A percentile compares a stretch with the other conserved stretches of the same genome.
These are phyloP conservation scores for Xanthoconium purpureum DNA, from an alignment of 768 basidiomycete genomes.

Conservation along the genomic window DNA sequence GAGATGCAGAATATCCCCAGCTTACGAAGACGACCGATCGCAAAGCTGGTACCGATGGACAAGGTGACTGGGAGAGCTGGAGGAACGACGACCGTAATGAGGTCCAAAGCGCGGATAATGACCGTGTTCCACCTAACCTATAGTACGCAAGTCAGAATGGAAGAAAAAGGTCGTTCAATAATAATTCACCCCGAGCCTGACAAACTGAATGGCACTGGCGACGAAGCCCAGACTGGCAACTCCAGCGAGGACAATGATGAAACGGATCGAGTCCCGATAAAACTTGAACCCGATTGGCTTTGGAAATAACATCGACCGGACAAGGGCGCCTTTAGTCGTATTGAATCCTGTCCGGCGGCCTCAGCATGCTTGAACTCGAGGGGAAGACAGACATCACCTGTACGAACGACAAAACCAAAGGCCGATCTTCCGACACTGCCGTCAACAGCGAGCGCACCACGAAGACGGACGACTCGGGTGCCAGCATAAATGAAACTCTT, in stretches of 20 bases:
- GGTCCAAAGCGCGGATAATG: conserved; percentile 84
- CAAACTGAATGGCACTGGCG: conserved; percentile 87
- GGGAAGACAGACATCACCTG: conserved; percentile 49
- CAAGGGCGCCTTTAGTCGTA: conserved; percentile 94
- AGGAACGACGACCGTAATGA: conserved; percentile 96
- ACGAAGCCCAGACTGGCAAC: conserved; percentile 90
- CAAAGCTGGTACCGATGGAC: conserved; percentile 96
- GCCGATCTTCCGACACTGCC: conserved; percentile 57
- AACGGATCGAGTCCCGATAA: conserved; percentile 87
- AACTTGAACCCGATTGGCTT: conserved; percentile 99
- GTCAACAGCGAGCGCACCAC: conserved; percentile 57
- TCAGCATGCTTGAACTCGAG: conserved; percentile 2
- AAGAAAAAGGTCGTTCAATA: background rate
- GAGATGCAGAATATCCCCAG: conserved; percentile 94
- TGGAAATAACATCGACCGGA: conserved; percentile 97
- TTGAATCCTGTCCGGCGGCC: conserved; percentile 67
- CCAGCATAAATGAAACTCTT: conserved; percentile 89
- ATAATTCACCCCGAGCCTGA: conserved; percentile 71
- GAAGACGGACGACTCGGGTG: conserved; percentile 84
- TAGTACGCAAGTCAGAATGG: background rate
- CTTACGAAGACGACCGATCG: conserved; percentile 83
- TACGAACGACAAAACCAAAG: conserved; percentile 79
- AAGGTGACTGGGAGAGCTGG: conserved; percentile 96
- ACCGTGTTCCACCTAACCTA: conserved; percentile 91
- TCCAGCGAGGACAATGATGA: conserved; percentile 88